Conservation (phyloP, 495 filamentous ascomycete genomes). For the Tirmania nivea region DNA sequence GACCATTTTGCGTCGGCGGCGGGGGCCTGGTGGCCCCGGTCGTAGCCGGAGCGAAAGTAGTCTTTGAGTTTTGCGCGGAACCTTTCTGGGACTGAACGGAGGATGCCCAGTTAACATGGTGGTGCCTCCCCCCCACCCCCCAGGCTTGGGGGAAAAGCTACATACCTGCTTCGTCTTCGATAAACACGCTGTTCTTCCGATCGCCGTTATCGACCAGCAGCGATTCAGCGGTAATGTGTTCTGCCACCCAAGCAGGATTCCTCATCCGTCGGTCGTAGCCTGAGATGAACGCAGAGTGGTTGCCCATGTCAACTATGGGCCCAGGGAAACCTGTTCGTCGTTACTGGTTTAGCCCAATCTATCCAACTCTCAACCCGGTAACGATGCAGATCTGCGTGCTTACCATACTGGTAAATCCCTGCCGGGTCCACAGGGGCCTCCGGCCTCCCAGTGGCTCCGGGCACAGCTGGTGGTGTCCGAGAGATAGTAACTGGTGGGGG, state of each 20-base stretch:
- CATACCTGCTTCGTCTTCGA: constrained; percentile 38
- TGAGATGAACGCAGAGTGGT: constrained; percentile 50
- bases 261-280: constrained; percentile 78
- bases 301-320: constrained; percentile 61
- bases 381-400: background rate
- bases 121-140: too few relatives aligned
- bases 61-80: constrained; percentile 82
- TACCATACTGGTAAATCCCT: constrained; percentile 74
- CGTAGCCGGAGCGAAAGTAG: constrained; percentile 87
- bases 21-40: constrained; percentile 92
- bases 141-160: background rate
- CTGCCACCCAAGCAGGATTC: constrained; percentile 87
- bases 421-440: constrained; percentile 32
- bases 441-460: background rate
- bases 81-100: constrained; percentile 41
- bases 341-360: background rate
- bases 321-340: constrained; percentile 52
- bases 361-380: background rate
- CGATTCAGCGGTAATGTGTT: constrained; percentile 89
- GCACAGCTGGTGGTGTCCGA: background rate
- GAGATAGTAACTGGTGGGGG: background rate
- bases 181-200: constrained; percentile 60
- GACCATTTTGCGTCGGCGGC: constrained; percentile 93
- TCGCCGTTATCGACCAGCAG: constrained; percentile 54
- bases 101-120: background rate